Evolutionary conservation across 2,329 filamentous ascomycete species (phyloP), one percentile per base, ranked within the genome.

Genomic region (Cryphonectria naterciae): DNA sequence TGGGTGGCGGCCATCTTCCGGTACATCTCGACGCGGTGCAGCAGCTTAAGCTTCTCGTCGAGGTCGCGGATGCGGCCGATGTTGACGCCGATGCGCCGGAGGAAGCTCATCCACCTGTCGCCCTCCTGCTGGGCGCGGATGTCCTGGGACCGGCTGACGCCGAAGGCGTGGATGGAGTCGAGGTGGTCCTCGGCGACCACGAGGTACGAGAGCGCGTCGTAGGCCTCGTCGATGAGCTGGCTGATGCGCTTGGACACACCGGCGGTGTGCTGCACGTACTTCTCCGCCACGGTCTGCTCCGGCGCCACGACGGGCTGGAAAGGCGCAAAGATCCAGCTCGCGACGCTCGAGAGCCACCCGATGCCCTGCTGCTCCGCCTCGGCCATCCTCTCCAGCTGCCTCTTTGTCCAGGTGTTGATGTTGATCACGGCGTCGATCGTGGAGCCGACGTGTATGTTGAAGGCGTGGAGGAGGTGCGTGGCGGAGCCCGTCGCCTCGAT

Each of bases 31-130:
- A 96, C 91, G 72, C 90, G 85, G 1, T 83, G 79, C 15, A 97
- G 84, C 5, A 95, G 85, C 2, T 80, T 78, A 8, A 95, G 84
- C 76, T 94, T 90, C 35, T 84, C 82, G 68, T 89, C 85, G 72
- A 92, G 86, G 73, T 89, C 89, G 63, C 86, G 85, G 19, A 92
- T 83, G 62, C 86, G 86, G 25, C 83, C 81, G 43, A 85, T 83
- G 78, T 95, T 93, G 28, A 87, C 91, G 62, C 93, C 93, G 19
- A 96, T 83, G 72, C 91, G 87, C 0, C 91, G 92, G 91, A 93
- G 94, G 11, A 96, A 83, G 19, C 87, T 85, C 41, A 62, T n/a
- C 72, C 88, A 89, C 69, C 95, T 85, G 2, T 94, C 85, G 71
- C 93, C 88, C 69, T 91, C 89, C 58, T 89, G 89, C 70, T 87